phyloP scores from a whole-genome alignment of 257 asterid species.

The Solanum chiquidenum region DNA sequence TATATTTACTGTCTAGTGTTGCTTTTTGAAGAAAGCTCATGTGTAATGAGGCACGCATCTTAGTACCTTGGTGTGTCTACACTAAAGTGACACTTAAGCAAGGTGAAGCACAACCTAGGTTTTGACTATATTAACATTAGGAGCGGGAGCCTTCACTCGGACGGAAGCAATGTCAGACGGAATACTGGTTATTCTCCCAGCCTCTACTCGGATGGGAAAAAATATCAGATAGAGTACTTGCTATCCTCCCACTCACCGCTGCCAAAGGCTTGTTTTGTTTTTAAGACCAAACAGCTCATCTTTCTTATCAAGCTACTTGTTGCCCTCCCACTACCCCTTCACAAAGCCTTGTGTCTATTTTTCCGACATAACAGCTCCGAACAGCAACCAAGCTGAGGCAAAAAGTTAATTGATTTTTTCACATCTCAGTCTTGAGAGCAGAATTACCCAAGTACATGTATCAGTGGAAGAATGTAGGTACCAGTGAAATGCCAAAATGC shows the following conservation, averaged over 20 bases:
- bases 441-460: not conserved
- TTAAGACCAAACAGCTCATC: not conserved
- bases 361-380: not conserved
- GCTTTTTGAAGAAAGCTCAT: not conserved
- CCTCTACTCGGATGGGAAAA: not conserved
- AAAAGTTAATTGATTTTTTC: not conserved
- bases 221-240: not conserved
- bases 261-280: not conserved
- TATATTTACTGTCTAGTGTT: not conserved
- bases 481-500: not conserved
- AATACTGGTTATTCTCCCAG: not conserved
- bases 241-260: not conserved
- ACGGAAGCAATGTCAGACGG: not conserved
- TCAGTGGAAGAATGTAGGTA: not conserved
- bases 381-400: not conserved
- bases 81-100: not conserved
- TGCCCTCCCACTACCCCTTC: not conserved
- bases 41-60: not conserved
- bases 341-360: not conserved
- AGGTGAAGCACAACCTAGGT: not conserved
- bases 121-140: not conserved
- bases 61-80: not conserved
- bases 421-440: not conserved
- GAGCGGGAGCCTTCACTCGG: not conserved
- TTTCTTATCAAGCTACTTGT: not conserved